These are phyloP conservation scores for Ogataea zsoltii DNA, from an alignment of 805 yeast genomes.

Conservation along the genomic window DNA sequence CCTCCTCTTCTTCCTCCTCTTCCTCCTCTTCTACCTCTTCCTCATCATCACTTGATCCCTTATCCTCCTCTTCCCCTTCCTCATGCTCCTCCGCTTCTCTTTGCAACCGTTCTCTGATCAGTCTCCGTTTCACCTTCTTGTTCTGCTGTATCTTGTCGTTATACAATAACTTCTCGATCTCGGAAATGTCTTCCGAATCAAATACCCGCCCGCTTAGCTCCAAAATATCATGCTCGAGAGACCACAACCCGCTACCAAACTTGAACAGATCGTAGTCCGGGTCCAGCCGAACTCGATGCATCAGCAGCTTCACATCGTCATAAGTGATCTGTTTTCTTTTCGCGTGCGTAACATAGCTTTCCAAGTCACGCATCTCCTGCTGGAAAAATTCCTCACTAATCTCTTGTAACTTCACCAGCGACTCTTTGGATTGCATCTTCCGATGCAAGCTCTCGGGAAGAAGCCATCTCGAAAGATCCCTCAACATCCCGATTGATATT, in stretches of 20 bases:
- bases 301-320: slow-evolving; percentile 36
- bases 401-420: slow-evolving; percentile 31
- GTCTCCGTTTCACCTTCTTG: slow-evolving; percentile 12
- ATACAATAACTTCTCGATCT: slow-evolving; percentile 29
- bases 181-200: slow-evolving; percentile 27
- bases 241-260: slow-evolving; percentile 3
- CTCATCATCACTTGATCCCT: background rate
- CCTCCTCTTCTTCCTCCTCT: slow-evolving; percentile 6
- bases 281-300: slow-evolving; percentile 31
- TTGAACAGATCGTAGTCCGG: slow-evolving; percentile 19
- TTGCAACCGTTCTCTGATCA: background rate
- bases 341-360: slow-evolving; percentile 36
- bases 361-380: slow-evolving; percentile 37
- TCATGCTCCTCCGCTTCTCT: slow-evolving; percentile 6
- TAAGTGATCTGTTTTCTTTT: slow-evolving; percentile 31
- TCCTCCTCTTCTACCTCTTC: slow-evolving; percentile 6
- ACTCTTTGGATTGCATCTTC: slow-evolving; percentile 23
- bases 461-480: slow-evolving; percentile 17
- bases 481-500: slow-evolving; percentile 15
- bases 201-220: slow-evolving; percentile 17
- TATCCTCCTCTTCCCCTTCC: slow-evolving; percentile 9
- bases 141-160: slow-evolving; percentile 18
- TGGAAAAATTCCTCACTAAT: slow-evolving; percentile 38
- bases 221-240: slow-evolving; percentile 18
- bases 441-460: slow-evolving; percentile 18